Conservation (phyloP, 495 filamentous ascomycete species). For the Tuber aestivum region DNA sequence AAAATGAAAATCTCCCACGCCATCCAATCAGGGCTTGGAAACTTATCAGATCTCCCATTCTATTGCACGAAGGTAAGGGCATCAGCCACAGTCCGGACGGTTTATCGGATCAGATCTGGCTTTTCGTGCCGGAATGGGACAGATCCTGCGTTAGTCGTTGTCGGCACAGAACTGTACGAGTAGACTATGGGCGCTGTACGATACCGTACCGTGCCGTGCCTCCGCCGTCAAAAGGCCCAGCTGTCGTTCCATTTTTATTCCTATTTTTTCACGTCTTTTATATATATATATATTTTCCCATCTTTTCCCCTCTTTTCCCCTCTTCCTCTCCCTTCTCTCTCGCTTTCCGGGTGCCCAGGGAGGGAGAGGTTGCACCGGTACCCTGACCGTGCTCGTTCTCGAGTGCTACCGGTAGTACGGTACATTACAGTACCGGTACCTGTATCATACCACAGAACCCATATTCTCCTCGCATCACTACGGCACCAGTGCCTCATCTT, state of each 20-base stretch:
- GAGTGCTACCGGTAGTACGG: too few species aligned
- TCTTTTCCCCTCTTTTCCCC: neutral
- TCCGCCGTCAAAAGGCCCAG: conserved; percentile 9
- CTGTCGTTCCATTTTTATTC: conserved; percentile 17
- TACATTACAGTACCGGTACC: too few species aligned
- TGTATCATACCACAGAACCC: neutral
- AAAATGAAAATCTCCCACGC: neutral
- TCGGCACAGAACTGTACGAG: neutral
- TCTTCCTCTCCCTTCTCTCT: neutral
- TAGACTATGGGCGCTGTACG: too few species aligned
- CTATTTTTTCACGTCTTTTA: too few species aligned
- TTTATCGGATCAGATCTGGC: conserved; percentile 33
- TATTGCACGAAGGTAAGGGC: neutral
- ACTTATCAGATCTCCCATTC: conserved; percentile 19
- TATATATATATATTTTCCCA: too few species aligned
- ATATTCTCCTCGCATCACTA: neutral
- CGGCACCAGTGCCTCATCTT: neutral
- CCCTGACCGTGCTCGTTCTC: too few species aligned
- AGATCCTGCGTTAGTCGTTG: neutral
- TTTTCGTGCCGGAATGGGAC: conserved; percentile 10
- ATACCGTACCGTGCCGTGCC: neutral
- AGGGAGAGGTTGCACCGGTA: neutral
- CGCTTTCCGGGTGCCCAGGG: neutral
- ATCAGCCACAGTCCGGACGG: conserved; percentile 21
- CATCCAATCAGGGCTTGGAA: neutral